Conservation (phyloP, 2,329 filamentous ascomycete species). For the Aspergillus novofumigatus region DNA sequence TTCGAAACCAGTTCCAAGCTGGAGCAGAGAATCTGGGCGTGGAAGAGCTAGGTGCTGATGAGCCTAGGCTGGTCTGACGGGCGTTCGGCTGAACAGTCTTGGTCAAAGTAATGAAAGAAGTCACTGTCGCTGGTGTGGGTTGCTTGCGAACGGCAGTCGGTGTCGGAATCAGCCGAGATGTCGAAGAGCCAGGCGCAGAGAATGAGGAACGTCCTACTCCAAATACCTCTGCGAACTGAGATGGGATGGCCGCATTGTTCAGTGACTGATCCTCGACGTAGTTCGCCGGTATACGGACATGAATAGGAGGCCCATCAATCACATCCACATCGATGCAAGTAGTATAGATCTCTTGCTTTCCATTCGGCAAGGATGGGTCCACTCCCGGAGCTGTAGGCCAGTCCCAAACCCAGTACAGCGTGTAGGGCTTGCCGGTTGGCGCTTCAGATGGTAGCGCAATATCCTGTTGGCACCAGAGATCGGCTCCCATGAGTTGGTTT, state of each 20-base stretch:
- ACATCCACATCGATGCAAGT: constrained; percentile 49
- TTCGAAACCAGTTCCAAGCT: neutral
- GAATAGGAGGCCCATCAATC: constrained; percentile 18
- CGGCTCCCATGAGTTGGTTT: constrained; percentile 52
- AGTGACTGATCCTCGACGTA: constrained; percentile 34
- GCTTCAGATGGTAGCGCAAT: constrained; percentile 67
- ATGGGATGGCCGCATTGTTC: constrained; percentile 36
- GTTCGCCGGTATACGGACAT: constrained; percentile 9
- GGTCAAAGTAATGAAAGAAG: constrained; percentile 23
- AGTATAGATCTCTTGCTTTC: constrained; percentile 46
- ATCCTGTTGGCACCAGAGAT: constrained; percentile 77
- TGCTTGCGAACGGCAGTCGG: neutral
- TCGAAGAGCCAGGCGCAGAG: neutral
- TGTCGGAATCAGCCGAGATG: neutral
- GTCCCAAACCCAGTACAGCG: constrained; percentile 95
- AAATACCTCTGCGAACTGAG: constrained; percentile 34
- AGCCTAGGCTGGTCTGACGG: neutral
- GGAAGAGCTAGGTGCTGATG: neutral
- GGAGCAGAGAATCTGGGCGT: neutral
- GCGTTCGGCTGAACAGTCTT: constrained; percentile 14
- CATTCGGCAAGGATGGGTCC: constrained; percentile 34
- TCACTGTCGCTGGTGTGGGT: constrained; percentile 16
- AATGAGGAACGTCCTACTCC: constrained; percentile 7
- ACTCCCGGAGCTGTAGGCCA: constrained; percentile 62
- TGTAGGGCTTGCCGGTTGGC: constrained; percentile 62